Evolutionary conservation across 495 filamentous ascomycete genomes (phyloP).

Genomic region (Penicillium samsonianum): DNA sequence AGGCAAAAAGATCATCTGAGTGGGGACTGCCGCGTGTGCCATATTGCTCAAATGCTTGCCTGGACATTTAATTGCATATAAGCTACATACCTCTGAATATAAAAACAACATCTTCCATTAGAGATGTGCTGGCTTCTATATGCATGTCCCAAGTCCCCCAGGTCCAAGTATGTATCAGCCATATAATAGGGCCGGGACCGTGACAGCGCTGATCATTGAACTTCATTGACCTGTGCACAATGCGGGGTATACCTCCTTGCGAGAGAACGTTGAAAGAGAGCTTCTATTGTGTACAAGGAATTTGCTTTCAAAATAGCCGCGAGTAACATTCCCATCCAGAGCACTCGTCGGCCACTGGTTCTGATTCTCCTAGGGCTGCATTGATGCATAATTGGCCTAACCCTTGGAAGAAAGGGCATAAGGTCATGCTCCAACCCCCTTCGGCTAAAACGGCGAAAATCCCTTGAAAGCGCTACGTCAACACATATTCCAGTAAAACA

Average conservation of each 20-base stretch:
- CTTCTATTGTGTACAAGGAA: not conserved
- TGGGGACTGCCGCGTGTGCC: conserved; percentile 28
- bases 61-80: not conserved
- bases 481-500: not conserved
- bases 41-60: conserved; percentile 18
- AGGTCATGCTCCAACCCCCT: not conserved
- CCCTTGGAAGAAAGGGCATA: not conserved
- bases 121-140: not conserved
- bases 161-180: not conserved
- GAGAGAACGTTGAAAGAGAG: not conserved
- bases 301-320: not conserved
- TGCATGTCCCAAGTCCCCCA: not conserved
- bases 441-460: not conserved
- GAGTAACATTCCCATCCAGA: not conserved
- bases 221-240: conserved; percentile 5
- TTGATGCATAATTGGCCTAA: not conserved
- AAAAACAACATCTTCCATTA: not conserved
- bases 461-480: not conserved
- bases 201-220: conserved; percentile 14
- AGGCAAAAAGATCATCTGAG: conserved; percentile 31
- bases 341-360: not conserved
- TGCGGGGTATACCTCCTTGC: conserved; percentile 25
- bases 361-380: conserved; percentile 1
- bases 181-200: conserved; percentile 10
- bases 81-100: not conserved